Evolutionary conservation across 306 rosid genomes (phyloP).

Genomic region (Prunus armeniaca): DNA sequence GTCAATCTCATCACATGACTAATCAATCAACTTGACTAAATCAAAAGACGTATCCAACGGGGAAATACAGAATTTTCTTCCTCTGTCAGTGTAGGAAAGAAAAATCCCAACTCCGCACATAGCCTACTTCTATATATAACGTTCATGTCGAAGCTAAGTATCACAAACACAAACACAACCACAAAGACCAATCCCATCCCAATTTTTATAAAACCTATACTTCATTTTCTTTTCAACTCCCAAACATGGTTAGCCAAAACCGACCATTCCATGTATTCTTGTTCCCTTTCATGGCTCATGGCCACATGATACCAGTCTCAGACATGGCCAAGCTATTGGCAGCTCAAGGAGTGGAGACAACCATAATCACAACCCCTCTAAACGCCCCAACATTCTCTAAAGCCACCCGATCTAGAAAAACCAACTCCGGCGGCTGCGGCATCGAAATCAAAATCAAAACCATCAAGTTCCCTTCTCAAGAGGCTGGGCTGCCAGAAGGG

Average conservation of each 20-base stretch:
- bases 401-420: background rate
- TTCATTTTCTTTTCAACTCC: background rate
- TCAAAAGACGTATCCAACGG: too few species aligned
- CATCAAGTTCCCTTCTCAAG: slow-evolving; percentile 30
- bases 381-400: slow-evolving; percentile 14
- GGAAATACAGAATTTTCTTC: too few species aligned
- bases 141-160: background rate
- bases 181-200: background rate
- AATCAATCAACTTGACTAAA: too few species aligned
- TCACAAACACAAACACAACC: background rate
- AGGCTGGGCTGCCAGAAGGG: slow-evolving; percentile 48
- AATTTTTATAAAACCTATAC: background rate
- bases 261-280: slow-evolving; percentile 24
- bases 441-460: background rate
- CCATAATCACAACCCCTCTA: slow-evolving; percentile 31
- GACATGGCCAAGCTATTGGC: slow-evolving; percentile 35
- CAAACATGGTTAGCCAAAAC: background rate
- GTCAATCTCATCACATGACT: too few species aligned
- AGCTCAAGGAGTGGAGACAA: slow-evolving; percentile 16
- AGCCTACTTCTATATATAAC: background rate
- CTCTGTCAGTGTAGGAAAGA: too few species aligned
- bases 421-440: background rate
- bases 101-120: too few species aligned
- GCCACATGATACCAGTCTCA: slow-evolving; percentile 34
- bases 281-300: slow-evolving; percentile 32